These are phyloP conservation scores for Rhizopus stolonifer DNA, from an alignment of 371 early-diverging fungal genomes.

Conservation along the genomic window DNA sequence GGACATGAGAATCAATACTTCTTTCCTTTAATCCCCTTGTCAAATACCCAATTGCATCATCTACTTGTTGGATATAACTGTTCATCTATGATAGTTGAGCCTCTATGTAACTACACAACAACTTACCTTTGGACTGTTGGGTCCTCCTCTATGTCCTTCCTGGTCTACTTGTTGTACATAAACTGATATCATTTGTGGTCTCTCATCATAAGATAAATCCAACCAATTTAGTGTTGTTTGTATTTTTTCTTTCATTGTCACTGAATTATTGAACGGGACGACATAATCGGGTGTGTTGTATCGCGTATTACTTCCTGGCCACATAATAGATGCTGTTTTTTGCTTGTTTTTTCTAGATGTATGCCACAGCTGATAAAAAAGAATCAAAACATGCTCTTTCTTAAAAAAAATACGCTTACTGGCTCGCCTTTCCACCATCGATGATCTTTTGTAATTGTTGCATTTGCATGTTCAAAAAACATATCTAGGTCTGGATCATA, in stretches of 20 bases:
- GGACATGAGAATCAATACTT: constrained; percentile 62
- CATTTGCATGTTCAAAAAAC: constrained; percentile 77
- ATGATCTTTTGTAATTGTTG: constrained; percentile 47
- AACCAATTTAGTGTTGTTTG: constrained; percentile 73
- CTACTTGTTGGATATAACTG: constrained; percentile 60
- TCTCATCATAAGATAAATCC: constrained; percentile 62
- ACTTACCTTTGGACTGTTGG: constrained; percentile 58
- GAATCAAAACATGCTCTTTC: no score
- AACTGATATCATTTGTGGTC: constrained; percentile 76
- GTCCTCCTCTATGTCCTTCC: constrained; percentile 80
- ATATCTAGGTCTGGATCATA: constrained; percentile 73
- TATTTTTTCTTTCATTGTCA: constrained; percentile 59
- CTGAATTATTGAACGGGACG: constrained; percentile 50
- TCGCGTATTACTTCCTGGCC: constrained; percentile 82
- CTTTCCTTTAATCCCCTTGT: constrained; percentile 54
- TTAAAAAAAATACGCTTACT: constrained; percentile 37
- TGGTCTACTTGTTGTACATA: constrained; percentile 86
- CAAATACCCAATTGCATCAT: constrained; percentile 65
- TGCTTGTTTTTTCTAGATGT: constrained; percentile 73
- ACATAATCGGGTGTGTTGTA: constrained; percentile 66
- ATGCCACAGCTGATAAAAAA: constrained; percentile 78
- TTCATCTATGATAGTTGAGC: no score
- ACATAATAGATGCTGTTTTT: constrained; percentile 77
- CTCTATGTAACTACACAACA: no score
- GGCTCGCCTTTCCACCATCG: constrained; percentile 94